A percentile compares a stretch with the other conserved stretches of the same genome.
These are phyloP conservation scores for Fusarium haematococcum DNA, from an alignment of 2,329 filamentous ascomycete species.

Conservation along the genomic window DNA sequence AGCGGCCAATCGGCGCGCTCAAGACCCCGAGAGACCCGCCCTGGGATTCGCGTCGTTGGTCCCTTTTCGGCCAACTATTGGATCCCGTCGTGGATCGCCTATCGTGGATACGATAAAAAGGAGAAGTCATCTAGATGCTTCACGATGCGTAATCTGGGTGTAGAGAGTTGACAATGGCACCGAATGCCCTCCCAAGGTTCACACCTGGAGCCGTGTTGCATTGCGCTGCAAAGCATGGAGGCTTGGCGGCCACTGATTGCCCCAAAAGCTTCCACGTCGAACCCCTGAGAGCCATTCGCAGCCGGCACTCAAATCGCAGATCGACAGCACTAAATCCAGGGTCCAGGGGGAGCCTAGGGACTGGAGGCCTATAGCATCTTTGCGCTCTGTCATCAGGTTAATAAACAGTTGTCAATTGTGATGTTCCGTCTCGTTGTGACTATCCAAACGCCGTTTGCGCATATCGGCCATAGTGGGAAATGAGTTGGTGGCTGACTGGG, in stretches of 20 bases:
- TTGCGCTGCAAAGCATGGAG: slow-evolving; percentile 11
- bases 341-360: slow-evolving; percentile 5
- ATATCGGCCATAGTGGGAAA: neutral
- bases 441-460: neutral
- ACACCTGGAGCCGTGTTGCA: neutral
- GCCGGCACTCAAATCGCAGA: slow-evolving; percentile 11
- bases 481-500: neutral
- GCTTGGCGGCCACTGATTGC: neutral
- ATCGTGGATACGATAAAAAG: slow-evolving; percentile 11
- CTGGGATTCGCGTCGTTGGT: slow-evolving; percentile 22
- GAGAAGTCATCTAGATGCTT: neutral
- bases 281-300: slow-evolving; percentile 30
- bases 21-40: slow-evolving; percentile 11
- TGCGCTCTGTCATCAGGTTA: slow-evolving; percentile 2
- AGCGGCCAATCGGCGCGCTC: slow-evolving; percentile 1
- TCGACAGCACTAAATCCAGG: slow-evolving; percentile 39
- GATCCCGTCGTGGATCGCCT: slow-evolving; percentile 8
- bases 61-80: slow-evolving; percentile 26
- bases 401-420: neutral
- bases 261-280: neutral
- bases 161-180: neutral
- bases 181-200: neutral
- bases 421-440: neutral
- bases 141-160: neutral
- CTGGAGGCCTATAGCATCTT: neutral